A percentile compares a stretch with the other conserved stretches of the same genome.
Evolutionary conservation across 2,329 filamentous ascomycete species (phyloP).

Genomic region (Venturia oleaginea): DNA sequence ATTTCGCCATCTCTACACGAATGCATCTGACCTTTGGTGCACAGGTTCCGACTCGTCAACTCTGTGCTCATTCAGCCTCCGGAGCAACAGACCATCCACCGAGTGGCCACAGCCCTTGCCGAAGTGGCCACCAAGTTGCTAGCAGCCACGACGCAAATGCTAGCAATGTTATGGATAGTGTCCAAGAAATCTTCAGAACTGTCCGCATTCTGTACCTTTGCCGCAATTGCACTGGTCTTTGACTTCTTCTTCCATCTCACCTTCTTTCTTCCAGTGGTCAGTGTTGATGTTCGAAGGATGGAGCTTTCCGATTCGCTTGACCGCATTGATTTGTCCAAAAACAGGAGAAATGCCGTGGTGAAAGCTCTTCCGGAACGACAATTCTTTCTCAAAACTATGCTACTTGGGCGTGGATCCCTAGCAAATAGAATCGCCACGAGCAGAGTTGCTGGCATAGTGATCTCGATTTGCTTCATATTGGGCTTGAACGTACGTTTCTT

Average conservation of each 20-base stretch:
- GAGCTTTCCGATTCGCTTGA: conserved; percentile 66
- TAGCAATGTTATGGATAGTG: conserved; percentile 56
- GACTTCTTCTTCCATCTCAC: conserved; percentile 72
- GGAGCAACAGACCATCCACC: conserved; percentile 56
- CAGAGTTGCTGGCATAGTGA: conserved; percentile 63
- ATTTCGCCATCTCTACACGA: conserved; percentile 13
- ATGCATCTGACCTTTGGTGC: conserved; percentile 21
- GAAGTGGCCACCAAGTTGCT: conserved; percentile 62
- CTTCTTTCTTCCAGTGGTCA: conserved; percentile 71
- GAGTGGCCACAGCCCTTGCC: conserved; percentile 66
- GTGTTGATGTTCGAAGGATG: conserved; percentile 66
- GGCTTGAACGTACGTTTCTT: conserved; percentile 73
- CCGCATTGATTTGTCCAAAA: conserved; percentile 23
- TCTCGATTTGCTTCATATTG: conserved; percentile 63
- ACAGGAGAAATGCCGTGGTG: background rate
- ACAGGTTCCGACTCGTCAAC: conserved; percentile 60
- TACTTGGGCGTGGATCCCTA: conserved; percentile 55
- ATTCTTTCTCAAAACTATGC: conserved; percentile 53
- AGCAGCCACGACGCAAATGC: conserved; percentile 59
- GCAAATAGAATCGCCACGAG: conserved; percentile 70
- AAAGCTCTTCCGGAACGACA: conserved; percentile 35
- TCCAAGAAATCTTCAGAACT: conserved; percentile 60
- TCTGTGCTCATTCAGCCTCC: conserved; percentile 63
- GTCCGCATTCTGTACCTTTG: conserved; percentile 66
- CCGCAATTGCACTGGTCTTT: conserved; percentile 63